Evolutionary conservation across 768 basidiomycete genomes (phyloP).

Genomic region (Crepidotus variabilis): DNA sequence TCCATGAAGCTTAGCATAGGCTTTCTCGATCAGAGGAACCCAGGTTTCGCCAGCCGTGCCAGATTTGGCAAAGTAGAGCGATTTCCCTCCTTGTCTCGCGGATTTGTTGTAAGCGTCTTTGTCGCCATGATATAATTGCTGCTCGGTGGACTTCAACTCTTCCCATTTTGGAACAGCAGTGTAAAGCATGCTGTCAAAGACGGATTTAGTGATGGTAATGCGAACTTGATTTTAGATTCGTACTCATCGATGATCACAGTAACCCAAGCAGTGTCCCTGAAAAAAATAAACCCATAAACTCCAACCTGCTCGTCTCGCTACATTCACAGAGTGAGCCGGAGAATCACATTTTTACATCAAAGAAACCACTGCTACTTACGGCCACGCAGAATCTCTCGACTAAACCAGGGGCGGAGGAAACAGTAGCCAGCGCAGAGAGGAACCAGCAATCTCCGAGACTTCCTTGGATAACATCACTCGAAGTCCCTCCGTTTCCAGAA

Average conservation of each 20-base stretch:
- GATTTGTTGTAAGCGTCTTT: conserved; percentile 13
- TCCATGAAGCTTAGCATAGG: conserved; percentile 18
- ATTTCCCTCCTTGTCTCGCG: conserved; percentile 12
- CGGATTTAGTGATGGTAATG: neutral
- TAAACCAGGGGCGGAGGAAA: conserved; percentile 42
- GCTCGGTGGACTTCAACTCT: conserved; percentile 11
- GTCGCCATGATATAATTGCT: conserved; percentile 13
- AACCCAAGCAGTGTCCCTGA: conserved; percentile 47
- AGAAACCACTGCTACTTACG: conserved; percentile 15
- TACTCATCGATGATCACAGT: conserved; percentile 58
- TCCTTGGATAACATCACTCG: conserved; percentile 51
- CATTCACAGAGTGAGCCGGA: neutral
- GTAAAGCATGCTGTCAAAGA: conserved; percentile 9
- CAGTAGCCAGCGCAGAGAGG: conserved; percentile 46
- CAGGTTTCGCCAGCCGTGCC: conserved; percentile 16
- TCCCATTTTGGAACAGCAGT: conserved; percentile 16
- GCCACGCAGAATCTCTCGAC: conserved; percentile 43
- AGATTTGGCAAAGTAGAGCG: conserved; percentile 14
- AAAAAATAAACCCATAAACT: conserved; percentile 59
- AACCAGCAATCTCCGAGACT: conserved; percentile 54
- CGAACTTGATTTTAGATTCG: conserved; percentile 9
- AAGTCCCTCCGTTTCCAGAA: conserved; percentile 34
- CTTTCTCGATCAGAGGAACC: conserved; percentile 19
- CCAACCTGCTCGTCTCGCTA: conserved; percentile 51
- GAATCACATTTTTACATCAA: no score